Conservation (phyloP, 805 yeast genomes). For the Saccharomyces cerevisiae region DNA sequence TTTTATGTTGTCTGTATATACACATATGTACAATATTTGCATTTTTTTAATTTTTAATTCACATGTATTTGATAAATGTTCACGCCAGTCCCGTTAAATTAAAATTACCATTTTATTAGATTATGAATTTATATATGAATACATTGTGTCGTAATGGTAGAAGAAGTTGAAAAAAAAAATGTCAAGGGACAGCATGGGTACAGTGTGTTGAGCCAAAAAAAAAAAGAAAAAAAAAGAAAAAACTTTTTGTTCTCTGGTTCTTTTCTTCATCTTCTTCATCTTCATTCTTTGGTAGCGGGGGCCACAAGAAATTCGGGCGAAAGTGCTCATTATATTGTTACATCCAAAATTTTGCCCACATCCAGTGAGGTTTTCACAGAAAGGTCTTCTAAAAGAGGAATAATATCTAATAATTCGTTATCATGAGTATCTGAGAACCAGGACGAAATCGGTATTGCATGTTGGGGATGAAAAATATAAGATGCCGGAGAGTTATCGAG, state of each 20-base stretch:
- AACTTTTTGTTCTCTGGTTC: background rate
- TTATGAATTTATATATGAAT: background rate
- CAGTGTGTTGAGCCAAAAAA: background rate
- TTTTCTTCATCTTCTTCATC: background rate
- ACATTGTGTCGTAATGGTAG: background rate
- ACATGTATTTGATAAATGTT: background rate
- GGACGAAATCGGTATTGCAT: conserved; percentile 89
- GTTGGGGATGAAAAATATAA: conserved; percentile 91
- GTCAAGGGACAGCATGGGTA: background rate
- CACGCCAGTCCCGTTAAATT: background rate
- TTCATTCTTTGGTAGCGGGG: background rate
- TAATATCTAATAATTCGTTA: conserved; percentile 80
- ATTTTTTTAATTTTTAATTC: background rate
- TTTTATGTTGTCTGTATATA: background rate
- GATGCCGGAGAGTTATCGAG: conserved; percentile 96
- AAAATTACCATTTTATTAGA: background rate
- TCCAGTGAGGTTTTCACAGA: conserved; percentile 66
- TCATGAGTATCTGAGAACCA: conserved; percentile 98
- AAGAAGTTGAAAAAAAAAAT: background rate
- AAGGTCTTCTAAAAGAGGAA: conserved; percentile 82
- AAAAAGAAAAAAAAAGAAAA: background rate
- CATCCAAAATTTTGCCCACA: conserved; percentile 76
- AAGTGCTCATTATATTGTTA: conserved; percentile 29
- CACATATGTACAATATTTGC: background rate
- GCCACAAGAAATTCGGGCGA: background rate